A percentile compares a stretch with the other conserved stretches of the same genome.
phyloP scores from a whole-genome alignment of 2,329 filamentous ascomycete genomes.

The Colletotrichum sidae region DNA sequence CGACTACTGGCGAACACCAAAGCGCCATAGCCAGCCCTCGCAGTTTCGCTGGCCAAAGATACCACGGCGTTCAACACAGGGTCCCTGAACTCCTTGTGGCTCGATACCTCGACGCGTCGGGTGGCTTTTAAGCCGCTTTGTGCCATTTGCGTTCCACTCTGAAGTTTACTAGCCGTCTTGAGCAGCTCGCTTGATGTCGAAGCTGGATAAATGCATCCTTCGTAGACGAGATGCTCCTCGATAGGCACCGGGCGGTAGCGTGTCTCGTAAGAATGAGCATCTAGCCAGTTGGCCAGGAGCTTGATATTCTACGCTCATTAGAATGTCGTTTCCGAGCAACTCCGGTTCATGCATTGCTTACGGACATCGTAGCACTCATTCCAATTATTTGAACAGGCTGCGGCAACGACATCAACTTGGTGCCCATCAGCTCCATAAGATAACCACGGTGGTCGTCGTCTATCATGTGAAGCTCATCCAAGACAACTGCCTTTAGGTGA shows the following conservation, averaged over 20 bases:
- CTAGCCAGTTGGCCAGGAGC: slow-evolving; percentile 76
- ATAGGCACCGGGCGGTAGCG: slow-evolving; percentile 81
- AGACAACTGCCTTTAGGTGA: slow-evolving; percentile 74
- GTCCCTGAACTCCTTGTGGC: slow-evolving; percentile 71
- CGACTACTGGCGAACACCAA: slow-evolving; percentile 81
- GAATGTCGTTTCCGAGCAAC: not conserved
- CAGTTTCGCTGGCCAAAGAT: slow-evolving; percentile 76
- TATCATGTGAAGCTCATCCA: slow-evolving; percentile 87
- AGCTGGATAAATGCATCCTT: slow-evolving; percentile 74
- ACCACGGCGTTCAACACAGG: slow-evolving; percentile 77
- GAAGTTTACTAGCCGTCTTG: slow-evolving; percentile 66
- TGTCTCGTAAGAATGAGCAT: slow-evolving; percentile 78
- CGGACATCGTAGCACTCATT: slow-evolving; percentile 83
- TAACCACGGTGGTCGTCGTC: slow-evolving; percentile 82
- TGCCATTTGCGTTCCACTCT: slow-evolving; percentile 45
- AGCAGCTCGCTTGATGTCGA: slow-evolving; percentile 68
- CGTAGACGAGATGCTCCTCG: slow-evolving; percentile 79
- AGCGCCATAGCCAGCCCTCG: slow-evolving; percentile 74
- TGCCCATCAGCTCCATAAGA: slow-evolving; percentile 78
- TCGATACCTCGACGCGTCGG: slow-evolving; percentile 65
- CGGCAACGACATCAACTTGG: slow-evolving; percentile 77
- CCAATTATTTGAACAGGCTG: slow-evolving; percentile 78
- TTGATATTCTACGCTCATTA: slow-evolving; percentile 69
- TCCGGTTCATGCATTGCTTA: slow-evolving; percentile 49
- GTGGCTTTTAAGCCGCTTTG: slow-evolving; percentile 53